Percentiles rank a stretch among this genome's conserved stretches.
These are phyloP conservation scores for Endothia cerciana DNA, from an alignment of 2,329 filamentous ascomycete genomes.

Conservation along the genomic window DNA sequence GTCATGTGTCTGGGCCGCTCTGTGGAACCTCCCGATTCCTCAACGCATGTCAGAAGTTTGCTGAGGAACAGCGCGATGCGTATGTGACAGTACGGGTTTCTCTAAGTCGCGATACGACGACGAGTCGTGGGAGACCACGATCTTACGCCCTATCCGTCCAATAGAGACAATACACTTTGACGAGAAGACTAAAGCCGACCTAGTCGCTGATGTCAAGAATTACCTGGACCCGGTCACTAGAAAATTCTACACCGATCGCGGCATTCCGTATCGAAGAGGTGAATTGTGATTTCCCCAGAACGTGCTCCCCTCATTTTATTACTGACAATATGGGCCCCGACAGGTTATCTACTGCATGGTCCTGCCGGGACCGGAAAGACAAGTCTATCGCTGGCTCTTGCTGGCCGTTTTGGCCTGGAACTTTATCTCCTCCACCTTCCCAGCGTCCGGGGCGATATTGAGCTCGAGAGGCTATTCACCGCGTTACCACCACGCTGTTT, in stretches of 20 bases:
- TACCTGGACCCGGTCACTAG: constrained; percentile 66
- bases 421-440: constrained; percentile 75
- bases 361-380: constrained; percentile 82
- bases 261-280: constrained; percentile 80
- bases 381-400: constrained; percentile 70
- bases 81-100: constrained; percentile 43
- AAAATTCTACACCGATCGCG: constrained; percentile 82
- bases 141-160: constrained; percentile 39
- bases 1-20: constrained; percentile 45
- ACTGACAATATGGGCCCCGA: too few species aligned
- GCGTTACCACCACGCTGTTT: constrained; percentile 71
- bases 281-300: not conserved
- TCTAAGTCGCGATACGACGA: constrained; percentile 34
- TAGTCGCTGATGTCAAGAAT: constrained; percentile 64
- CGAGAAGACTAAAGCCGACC: constrained; percentile 60
- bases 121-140: constrained; percentile 42
- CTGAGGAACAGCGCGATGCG: constrained; percentile 41
- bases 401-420: constrained; percentile 70
- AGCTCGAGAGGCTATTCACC: constrained; percentile 67
- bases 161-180: constrained; percentile 40
- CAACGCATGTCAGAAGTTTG: constrained; percentile 37
- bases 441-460: constrained; percentile 65
- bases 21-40: constrained; percentile 40
- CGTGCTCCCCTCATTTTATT: too few species aligned
- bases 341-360: constrained; percentile 75